Percentiles rank a stretch among this genome's conserved stretches.
Conservation (phyloP, 2,329 filamentous ascomycete species). For the Dothideomycetes sp. region DNA sequence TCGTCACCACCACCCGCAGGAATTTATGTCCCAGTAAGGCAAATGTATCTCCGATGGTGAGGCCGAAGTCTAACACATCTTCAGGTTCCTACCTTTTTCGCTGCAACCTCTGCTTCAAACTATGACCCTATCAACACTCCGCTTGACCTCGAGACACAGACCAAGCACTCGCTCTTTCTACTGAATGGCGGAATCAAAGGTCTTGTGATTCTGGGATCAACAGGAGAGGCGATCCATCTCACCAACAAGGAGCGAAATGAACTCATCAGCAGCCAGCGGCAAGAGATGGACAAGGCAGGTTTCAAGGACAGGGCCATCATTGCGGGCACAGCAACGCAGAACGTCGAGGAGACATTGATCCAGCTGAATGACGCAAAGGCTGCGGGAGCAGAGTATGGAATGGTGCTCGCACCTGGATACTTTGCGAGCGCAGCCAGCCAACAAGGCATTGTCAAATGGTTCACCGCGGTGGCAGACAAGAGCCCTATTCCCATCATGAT, state of each 20-base stretch:
- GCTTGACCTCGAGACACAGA: constrained; percentile 48
- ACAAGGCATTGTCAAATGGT: constrained; percentile 51
- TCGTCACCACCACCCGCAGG: constrained; percentile 36
- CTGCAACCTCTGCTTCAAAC: constrained; percentile 31
- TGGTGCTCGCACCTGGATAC: constrained; percentile 55
- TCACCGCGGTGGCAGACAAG: constrained; percentile 47
- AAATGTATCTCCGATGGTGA: constrained; percentile 34
- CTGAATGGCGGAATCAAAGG: constrained; percentile 49
- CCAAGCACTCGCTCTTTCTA: constrained; percentile 48
- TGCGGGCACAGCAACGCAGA: constrained; percentile 51
- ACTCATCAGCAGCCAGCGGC: constrained; percentile 44
- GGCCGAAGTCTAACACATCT: constrained; percentile 2
- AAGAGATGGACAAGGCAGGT: constrained; percentile 44
- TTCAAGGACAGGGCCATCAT: constrained; percentile 51
- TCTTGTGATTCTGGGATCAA: constrained; percentile 52
- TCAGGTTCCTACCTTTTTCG: constrained; percentile 53
- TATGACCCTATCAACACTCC: constrained; percentile 37
- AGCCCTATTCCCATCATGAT: constrained; percentile 51
- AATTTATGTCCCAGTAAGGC: constrained; percentile 41
- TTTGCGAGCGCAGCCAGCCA: constrained; percentile 50
- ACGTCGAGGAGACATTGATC: constrained; percentile 49
- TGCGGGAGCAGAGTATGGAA: constrained; percentile 50
- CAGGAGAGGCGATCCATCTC: constrained; percentile 54
- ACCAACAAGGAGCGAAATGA: constrained; percentile 45
- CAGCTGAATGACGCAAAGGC: constrained; percentile 45